Evolutionary conservation across 2,329 filamentous ascomycete genomes (phyloP).

Genomic region (Cladosporium colombiae): DNA sequence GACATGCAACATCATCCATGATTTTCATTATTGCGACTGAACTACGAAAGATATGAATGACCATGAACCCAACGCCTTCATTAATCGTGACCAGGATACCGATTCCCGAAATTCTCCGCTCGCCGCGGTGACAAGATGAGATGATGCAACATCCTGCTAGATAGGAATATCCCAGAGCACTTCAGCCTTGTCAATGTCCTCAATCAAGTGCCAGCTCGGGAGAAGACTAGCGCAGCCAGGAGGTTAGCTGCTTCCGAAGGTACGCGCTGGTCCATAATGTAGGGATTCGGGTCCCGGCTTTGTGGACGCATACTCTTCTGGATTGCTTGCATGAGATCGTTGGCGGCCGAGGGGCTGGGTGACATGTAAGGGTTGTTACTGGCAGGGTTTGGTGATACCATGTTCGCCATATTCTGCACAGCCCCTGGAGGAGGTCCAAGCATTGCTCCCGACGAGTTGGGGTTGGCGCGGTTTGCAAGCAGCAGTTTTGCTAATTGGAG

Average conservation of each 20-base stretch:
- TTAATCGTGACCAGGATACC: background rate
- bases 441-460: background rate
- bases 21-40: background rate
- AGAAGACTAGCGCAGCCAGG: background rate
- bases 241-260: background rate
- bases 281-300: background rate
- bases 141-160: background rate
- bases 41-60: background rate
- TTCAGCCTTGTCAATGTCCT: background rate
- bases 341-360: background rate
- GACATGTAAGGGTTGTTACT: background rate
- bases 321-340: constrained; percentile 5
- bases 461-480: constrained; percentile 6
- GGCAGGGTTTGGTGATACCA: background rate
- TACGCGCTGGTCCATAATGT: background rate
- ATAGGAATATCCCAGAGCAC: background rate
- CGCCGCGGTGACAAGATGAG: background rate
- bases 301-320: constrained; percentile 5
- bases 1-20: background rate
- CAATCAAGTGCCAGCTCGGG: background rate
- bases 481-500: constrained; percentile 5
- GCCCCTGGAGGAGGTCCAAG: background rate
- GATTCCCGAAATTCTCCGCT: background rate
- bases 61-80: background rate
- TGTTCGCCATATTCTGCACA: background rate